phyloP scores from a whole-genome alignment of 2,329 filamentous ascomycete species.

The Penicillium sp. region DNA sequence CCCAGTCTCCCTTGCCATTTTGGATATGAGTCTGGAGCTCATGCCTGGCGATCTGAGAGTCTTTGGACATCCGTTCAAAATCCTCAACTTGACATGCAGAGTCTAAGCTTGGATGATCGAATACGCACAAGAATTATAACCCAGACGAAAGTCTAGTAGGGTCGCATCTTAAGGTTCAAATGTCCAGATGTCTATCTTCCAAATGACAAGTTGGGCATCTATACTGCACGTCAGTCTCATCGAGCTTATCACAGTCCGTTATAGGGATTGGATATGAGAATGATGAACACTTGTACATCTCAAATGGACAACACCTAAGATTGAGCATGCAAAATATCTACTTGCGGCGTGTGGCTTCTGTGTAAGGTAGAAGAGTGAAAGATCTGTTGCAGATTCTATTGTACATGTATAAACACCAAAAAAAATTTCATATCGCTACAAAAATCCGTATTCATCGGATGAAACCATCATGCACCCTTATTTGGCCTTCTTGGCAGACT shows the following conservation, averaged over 20 bases:
- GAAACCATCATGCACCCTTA: slow-evolving; percentile 26
- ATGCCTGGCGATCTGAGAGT: no score
- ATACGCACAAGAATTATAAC: no score
- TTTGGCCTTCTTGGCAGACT: slow-evolving; percentile 39
- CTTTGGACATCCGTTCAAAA: no score
- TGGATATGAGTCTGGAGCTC: no score
- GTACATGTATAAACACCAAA: slow-evolving; percentile 32
- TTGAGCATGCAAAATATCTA: neutral
- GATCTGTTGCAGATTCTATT: slow-evolving; percentile 25
- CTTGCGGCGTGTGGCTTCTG: neutral
- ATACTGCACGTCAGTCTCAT: neutral
- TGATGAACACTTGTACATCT: neutral
- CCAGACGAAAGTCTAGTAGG: no score
- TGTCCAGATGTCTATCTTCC: neutral
- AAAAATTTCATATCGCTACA: slow-evolving; percentile 26
- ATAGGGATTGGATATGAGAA: no score
- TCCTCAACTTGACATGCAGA: no score
- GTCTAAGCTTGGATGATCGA: no score
- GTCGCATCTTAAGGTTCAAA: neutral
- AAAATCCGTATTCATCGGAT: slow-evolving; percentile 21
- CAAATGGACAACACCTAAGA: neutral
- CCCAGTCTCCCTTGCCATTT: no score
- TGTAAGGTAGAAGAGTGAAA: neutral
- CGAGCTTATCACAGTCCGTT: neutral
- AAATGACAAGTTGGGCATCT: neutral